Evolutionary conservation across 139 green algal species (phyloP).

Genomic region (Tetraselmis chui): DNA sequence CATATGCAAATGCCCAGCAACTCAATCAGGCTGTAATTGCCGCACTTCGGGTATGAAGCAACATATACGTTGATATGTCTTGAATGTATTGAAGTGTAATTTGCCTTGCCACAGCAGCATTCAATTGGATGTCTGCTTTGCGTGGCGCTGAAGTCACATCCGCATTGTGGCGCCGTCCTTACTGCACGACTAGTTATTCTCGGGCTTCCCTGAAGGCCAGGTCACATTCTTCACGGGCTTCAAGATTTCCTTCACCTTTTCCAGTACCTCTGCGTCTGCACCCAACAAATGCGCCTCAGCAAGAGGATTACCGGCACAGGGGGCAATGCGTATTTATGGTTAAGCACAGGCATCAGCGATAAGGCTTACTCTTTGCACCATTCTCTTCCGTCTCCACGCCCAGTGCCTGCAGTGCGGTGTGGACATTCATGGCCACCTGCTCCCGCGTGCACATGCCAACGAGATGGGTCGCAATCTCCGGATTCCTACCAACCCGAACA

Average conservation of each 20-base stretch:
- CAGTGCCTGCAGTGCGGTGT: conserved; percentile 43
- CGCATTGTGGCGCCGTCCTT: too few species aligned
- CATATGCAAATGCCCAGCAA: too few species aligned
- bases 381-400: conserved; percentile 16
- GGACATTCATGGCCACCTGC: conserved; percentile 50
- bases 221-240: conserved; percentile 48
- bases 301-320: too few species aligned
- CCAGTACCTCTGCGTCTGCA: conserved; percentile 25
- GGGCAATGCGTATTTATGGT: too few species aligned
- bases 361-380: not conserved
- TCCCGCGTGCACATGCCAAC: conserved; percentile 67
- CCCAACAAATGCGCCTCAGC: not conserved
- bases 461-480: conserved; percentile 59
- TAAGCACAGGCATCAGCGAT: too few species aligned
- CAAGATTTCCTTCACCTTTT: conserved; percentile 52
- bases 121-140: too few species aligned
- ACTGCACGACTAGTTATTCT: conserved; percentile 78
- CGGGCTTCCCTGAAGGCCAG: conserved; percentile 64
- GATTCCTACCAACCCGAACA: conserved; percentile 20
- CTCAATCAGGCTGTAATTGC: too few species aligned
- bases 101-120: too few species aligned
- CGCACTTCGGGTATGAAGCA: too few species aligned
- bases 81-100: too few species aligned
- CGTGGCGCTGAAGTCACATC: too few species aligned
- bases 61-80: too few species aligned